These are phyloP conservation scores for Apostasia shenzhenica DNA, from an alignment of 106 monocot genomes.

Conservation along the genomic window DNA sequence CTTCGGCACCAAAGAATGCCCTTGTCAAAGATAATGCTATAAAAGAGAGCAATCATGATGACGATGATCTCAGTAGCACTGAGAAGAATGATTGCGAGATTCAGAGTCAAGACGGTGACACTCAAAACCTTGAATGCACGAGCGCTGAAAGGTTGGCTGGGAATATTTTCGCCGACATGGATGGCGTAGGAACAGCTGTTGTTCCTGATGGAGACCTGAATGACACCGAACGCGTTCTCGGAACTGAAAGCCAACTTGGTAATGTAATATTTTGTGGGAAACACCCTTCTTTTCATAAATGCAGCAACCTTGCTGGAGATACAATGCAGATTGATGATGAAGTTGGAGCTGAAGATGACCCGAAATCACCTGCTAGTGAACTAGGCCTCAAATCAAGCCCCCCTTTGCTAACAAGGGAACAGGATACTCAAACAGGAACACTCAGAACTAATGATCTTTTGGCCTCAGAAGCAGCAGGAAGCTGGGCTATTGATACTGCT, in stretches of 20 bases:
- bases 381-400: background rate
- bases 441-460: conserved; percentile 77
- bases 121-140: conserved; percentile 67
- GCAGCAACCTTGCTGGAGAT: conserved; percentile 46
- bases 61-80: conserved; percentile 30
- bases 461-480: conserved; percentile 81
- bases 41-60: conserved; percentile 10
- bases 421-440: conserved; percentile 35
- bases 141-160: conserved; percentile 27
- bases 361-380: conserved; percentile 4
- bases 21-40: background rate
- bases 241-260: conserved; percentile 49
- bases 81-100: conserved; percentile 48
- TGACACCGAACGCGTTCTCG: conserved; percentile 56
- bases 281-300: conserved; percentile 17
- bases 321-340: conserved; percentile 54
- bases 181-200: conserved; percentile 31
- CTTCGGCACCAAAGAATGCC: conserved; percentile 26
- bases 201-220: conserved; percentile 24
- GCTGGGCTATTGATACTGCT: conserved; percentile 80
- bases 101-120: conserved; percentile 42
- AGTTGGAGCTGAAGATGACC: conserved; percentile 19
- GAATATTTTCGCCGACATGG: conserved; percentile 42
- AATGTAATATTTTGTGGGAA: conserved; percentile 16
- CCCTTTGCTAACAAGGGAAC: conserved; percentile 24